Base-by-base conservation (phyloP, 2,329 filamentous ascomycete species). In the Cylindrodendrum hubeiense region DNA sequence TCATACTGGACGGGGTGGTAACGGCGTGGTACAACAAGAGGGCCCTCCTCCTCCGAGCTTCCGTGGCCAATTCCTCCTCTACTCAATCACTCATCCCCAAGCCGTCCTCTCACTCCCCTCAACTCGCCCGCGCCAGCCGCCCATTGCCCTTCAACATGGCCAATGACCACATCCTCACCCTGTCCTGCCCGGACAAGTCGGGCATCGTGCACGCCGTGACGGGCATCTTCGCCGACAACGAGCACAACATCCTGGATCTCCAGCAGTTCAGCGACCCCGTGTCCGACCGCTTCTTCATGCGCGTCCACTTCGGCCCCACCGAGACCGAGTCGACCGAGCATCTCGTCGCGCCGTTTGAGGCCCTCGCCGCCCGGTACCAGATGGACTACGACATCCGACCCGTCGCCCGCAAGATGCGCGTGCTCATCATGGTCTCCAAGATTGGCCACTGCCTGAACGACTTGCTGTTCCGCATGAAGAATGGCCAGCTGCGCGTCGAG, bases 391-490 rank as follows among this genome's bases (percentile, higher is more conserved):
- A 92, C 72, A 86, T 96, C 72, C 86, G 90, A 15, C 88, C 91
- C 4, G 86, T 89, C 13, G 82, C 89, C 53, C 85, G 89, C 74
- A 94, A 94, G 82, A 90, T 91, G 62, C 87, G 90, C 70, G 90
- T 95, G 52, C 84, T 96, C 73, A 93, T 96, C 84, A 95, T 96
- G 93, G 93, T 95, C 30, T 95, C 92, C 75, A 95, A 95, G 83
- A 95, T 94, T 74, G 93, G 93, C 9, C 93, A 95, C 84, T 95
- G 93, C 79, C 84, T 95, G 58, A 95, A 95, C 80, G 92, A 95
- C 80, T 83, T 96, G 52, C 86, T 96, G 39, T 96, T 94, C 88
- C 90, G 93, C 61, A 87, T 91, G 75, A 91, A 90, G 79, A 90
- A 90, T 19, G 89, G 89, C 49, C 92, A 95, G 81, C 84, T 96